Evolutionary conservation across 768 basidiomycete genomes (phyloP).

Genomic region (Neoboletus magnificus): DNA sequence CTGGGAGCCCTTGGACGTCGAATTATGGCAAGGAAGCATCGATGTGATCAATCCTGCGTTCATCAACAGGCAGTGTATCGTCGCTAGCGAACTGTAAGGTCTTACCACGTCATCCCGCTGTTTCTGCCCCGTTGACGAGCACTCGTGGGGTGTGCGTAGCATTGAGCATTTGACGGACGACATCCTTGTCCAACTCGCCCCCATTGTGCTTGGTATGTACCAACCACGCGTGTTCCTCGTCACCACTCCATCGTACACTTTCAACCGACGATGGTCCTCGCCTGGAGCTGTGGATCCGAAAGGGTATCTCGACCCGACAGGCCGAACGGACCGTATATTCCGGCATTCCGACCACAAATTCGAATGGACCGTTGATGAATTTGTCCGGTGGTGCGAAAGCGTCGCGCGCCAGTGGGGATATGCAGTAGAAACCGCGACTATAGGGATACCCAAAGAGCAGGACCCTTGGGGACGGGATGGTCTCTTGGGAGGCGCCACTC

Average conservation of each 20-base stretch:
- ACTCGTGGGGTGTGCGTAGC: constrained; percentile 36
- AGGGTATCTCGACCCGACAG: constrained; percentile 73
- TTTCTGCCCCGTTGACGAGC: constrained; percentile 2
- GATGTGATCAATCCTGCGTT: constrained; percentile 66
- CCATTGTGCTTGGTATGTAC: constrained; percentile 73
- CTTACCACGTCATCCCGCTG: background rate
- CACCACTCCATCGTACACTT: constrained; percentile 85
- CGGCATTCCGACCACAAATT: constrained; percentile 85
- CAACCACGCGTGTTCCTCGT: constrained; percentile 69
- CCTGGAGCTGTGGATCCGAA: constrained; percentile 43
- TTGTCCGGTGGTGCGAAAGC: constrained; percentile 54
- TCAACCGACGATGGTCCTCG: constrained; percentile 70
- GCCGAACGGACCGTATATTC: constrained; percentile 69
- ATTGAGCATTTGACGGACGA: constrained; percentile 73
- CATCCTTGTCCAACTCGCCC: constrained; percentile 60
- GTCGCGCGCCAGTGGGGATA: constrained; percentile 72
- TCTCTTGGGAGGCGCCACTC: constrained; percentile 61
- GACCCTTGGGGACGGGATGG: constrained; percentile 76
- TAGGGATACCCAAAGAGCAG: constrained; percentile 55
- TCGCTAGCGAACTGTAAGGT: constrained; percentile 78
- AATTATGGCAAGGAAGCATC: constrained; percentile 75
- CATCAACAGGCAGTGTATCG: constrained; percentile 63
- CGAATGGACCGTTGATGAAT: constrained; percentile 83
- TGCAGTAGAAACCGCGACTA: constrained; percentile 50
- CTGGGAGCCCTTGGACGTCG: constrained; percentile 66